Evolutionary conservation across 345 rosid genomes (phyloP).

Genomic region (Salix dunnii): DNA sequence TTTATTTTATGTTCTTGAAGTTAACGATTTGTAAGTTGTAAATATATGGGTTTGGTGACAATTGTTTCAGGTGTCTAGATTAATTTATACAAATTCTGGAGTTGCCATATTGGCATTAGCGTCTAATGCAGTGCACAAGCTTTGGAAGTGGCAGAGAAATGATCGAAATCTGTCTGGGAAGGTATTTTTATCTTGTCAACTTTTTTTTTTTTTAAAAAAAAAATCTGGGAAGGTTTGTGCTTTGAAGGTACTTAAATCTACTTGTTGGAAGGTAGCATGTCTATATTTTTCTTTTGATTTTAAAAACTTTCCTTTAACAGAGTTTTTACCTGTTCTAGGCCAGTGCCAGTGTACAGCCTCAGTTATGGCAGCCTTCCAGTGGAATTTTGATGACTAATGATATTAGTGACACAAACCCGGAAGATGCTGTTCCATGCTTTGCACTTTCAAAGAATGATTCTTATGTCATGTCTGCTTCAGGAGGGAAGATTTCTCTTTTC

Average conservation of each 20-base stretch:
- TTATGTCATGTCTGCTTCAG: constrained; percentile 78
- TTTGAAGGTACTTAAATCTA: background rate
- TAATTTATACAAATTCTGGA: constrained; percentile 80
- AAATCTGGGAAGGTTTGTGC: background rate
- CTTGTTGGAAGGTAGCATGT: constrained; percentile 1
- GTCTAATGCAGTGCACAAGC: constrained; percentile 81
- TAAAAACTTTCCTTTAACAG: constrained; percentile 6
- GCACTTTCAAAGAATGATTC: constrained; percentile 69
- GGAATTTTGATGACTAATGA: constrained; percentile 76
- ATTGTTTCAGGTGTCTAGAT: constrained; percentile 57
- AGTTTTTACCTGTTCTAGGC: constrained; percentile 42
- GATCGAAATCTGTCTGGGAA: constrained; percentile 44
- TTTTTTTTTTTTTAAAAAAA: background rate
- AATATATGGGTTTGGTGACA: constrained; percentile 5
- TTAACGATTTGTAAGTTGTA: background rate
- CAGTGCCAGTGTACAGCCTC: constrained; percentile 56
- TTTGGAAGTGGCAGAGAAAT: constrained; percentile 82
- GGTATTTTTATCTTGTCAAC: constrained; percentile 26
- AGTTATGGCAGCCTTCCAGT: constrained; percentile 69
- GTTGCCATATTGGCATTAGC: constrained; percentile 70
- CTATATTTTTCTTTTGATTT: background rate
- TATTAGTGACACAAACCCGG: constrained; percentile 52
- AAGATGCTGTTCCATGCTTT: constrained; percentile 79
- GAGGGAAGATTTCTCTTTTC: constrained; percentile 67
- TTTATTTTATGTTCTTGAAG: background rate